Evolutionary conservation across 139 green algal species (phyloP).

Genomic region (Chlamydomonas sp.): DNA sequence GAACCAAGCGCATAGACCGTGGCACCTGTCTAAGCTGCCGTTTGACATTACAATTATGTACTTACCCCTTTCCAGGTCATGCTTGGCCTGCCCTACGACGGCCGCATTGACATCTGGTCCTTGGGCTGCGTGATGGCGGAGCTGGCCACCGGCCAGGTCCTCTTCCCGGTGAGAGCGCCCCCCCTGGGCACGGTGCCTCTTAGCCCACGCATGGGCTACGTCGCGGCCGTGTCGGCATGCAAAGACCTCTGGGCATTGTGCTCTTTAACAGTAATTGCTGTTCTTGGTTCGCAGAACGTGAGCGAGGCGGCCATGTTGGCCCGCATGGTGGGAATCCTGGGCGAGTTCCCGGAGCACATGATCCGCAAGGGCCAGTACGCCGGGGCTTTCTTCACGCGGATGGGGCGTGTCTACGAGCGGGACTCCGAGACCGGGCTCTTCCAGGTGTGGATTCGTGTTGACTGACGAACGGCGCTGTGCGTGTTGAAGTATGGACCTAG

Average conservation of each 20-base stretch:
- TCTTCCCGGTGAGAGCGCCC: constrained; percentile 71
- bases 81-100: constrained; percentile 85
- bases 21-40: neutral
- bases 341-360: constrained; percentile 78
- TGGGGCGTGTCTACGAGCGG: constrained; percentile 71
- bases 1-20: no score
- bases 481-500: no score
- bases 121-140: constrained; percentile 80
- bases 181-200: no score
- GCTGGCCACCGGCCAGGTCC: constrained; percentile 75
- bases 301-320: constrained; percentile 83
- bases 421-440: constrained; percentile 22
- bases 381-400: constrained; percentile 82
- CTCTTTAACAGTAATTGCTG: no score
- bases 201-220: neutral
- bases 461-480: neutral
- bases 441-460: constrained; percentile 5
- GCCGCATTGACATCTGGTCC: constrained; percentile 77
- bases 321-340: constrained; percentile 87
- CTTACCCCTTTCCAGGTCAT: constrained; percentile 78
- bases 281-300: constrained; percentile 72
- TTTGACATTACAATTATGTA: no score
- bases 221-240: neutral
- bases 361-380: constrained; percentile 70
- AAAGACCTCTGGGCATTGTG: no score